phyloP scores from a whole-genome alignment of 2,329 filamentous ascomycete species.

The Scedosporium apiospermum region DNA sequence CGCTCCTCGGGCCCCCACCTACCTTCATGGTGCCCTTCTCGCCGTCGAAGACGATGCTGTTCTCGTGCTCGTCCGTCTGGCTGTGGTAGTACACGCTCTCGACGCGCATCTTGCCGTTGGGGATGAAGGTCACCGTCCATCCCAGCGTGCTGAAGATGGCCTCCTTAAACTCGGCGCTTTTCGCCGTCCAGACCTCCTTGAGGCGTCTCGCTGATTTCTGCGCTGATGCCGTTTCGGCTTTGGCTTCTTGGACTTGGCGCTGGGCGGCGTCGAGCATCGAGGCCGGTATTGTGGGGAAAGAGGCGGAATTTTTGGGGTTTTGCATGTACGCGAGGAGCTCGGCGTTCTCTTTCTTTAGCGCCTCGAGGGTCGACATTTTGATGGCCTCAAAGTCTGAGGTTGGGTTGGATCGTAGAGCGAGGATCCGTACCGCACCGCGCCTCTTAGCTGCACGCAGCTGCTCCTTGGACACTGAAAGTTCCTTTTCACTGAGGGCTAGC shows the following conservation, averaged over 20 bases:
- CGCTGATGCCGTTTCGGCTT: constrained; percentile 57
- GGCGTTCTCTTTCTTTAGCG: constrained; percentile 73
- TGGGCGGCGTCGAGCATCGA: constrained; percentile 68
- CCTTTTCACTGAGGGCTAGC: constrained; percentile 61
- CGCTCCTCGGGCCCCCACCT: constrained; percentile 75
- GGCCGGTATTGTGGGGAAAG: constrained; percentile 59
- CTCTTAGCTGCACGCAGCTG: constrained; percentile 61
- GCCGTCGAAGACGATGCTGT: constrained; percentile 76
- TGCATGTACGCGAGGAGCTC: constrained; percentile 68
- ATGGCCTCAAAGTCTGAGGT: constrained; percentile 78
- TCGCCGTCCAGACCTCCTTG: constrained; percentile 86
- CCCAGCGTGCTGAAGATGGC: constrained; percentile 86
- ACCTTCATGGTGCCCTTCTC: constrained; percentile 98
- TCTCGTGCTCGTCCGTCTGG: constrained; percentile 57
- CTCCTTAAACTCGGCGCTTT: constrained; percentile 90
- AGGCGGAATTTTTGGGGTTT: constrained; percentile 27
- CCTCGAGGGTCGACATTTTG: constrained; percentile 69
- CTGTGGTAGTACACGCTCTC: constrained; percentile 77
- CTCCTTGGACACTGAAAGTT: constrained; percentile 61
- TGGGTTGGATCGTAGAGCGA: constrained; percentile 85
- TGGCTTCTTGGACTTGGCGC: constrained; percentile 64
- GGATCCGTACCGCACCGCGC: constrained; percentile 67
- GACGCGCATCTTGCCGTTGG: constrained; percentile 92
- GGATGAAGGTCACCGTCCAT: constrained; percentile 91
- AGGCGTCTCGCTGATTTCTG: constrained; percentile 79